Percentiles rank a stretch among this genome's conserved stretches.
These are phyloP conservation scores for Ballota nigra DNA, from an alignment of 257 asterid species.

Conservation along the genomic window DNA sequence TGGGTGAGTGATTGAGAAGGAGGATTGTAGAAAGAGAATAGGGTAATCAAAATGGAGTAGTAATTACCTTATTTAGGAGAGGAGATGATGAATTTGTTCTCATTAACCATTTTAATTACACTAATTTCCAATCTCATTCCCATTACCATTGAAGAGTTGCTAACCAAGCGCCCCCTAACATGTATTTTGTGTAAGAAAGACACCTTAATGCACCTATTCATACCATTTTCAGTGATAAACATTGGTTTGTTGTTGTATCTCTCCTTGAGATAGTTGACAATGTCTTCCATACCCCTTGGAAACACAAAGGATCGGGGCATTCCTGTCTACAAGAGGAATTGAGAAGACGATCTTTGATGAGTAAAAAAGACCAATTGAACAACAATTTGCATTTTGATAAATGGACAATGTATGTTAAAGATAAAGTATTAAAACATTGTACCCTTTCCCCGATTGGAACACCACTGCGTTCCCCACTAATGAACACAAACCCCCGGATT, in stretches of 20 bases:
- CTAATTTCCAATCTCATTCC: too few species aligned
- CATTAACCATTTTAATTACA: too few species aligned
- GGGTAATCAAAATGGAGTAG: too few species aligned
- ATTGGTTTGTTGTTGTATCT: conserved; percentile 71
- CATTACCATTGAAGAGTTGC: too few species aligned
- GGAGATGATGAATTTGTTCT: too few species aligned
- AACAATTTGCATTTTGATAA: not conserved
- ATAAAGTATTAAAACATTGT: conserved; percentile 6
- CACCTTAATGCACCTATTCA: not conserved
- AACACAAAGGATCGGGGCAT: conserved; percentile 43
- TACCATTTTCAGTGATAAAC: conserved; percentile 75
- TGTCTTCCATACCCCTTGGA: conserved; percentile 65
- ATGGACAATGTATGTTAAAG: not conserved
- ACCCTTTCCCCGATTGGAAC: conserved; percentile 73
- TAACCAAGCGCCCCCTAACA: too few species aligned
- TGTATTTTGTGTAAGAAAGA: not conserved
- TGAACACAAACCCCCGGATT: conserved; percentile 48
- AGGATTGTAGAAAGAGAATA: too few species aligned
- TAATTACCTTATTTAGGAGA: too few species aligned
- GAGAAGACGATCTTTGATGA: not conserved
- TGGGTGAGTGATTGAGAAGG: too few species aligned
- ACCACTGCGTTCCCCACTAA: conserved; percentile 46
- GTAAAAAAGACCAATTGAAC: not conserved
- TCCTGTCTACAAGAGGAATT: conserved; percentile 48
- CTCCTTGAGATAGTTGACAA: conserved; percentile 47